Conservation (phyloP, 345 rosid species). For the Acer negundo region DNA sequence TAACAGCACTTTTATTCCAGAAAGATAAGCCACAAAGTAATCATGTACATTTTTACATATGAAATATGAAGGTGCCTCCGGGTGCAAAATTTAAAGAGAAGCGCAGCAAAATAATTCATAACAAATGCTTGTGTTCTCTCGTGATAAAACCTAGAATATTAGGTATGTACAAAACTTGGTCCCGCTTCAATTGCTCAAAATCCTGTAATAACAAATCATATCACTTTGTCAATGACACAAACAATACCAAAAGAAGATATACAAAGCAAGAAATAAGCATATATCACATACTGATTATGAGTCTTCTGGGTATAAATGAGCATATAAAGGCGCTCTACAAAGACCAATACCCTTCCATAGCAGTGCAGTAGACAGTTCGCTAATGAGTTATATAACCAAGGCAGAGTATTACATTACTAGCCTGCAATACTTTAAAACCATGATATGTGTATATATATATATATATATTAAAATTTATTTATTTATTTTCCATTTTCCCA, state of each 20-base stretch:
- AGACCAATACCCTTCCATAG: slow-evolving; percentile 19
- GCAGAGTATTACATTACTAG: slow-evolving; percentile 34
- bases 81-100: neutral
- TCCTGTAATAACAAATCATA: slow-evolving; percentile 24
- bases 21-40: neutral
- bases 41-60: slow-evolving; percentile 26
- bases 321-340: slow-evolving; percentile 18
- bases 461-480: too few relatives aligned
- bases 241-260: neutral
- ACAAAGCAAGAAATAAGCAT: neutral
- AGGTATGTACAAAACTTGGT: slow-evolving; percentile 33
- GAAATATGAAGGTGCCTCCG: slow-evolving; percentile 3
- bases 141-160: slow-evolving; percentile 11
- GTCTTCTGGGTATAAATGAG: slow-evolving; percentile 20
- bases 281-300: slow-evolving; percentile 35
- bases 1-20: slow-evolving; percentile 6
- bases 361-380: slow-evolving; percentile 22
- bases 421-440: slow-evolving; percentile 27
- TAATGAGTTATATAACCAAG: slow-evolving; percentile 15
- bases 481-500: slow-evolving; percentile 17
- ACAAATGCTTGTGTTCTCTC: slow-evolving; percentile 16
- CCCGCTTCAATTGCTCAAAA: slow-evolving; percentile 20
- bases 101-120: slow-evolving; percentile 19
- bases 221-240: neutral
- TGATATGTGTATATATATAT: too few relatives aligned